Conservation (phyloP, 495 filamentous ascomycete species). For the Penicillium ochrochloron region DNA sequence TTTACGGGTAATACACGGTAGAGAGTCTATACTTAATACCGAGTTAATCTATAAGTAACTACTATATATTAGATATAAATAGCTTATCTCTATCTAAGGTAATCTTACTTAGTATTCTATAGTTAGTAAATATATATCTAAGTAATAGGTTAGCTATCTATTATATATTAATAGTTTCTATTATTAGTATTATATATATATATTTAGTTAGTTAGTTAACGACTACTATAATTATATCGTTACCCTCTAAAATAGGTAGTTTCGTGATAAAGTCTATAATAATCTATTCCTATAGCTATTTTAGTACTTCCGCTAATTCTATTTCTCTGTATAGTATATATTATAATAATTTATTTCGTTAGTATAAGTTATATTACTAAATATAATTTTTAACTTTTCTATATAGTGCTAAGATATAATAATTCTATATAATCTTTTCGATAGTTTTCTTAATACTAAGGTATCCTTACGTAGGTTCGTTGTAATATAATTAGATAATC, state of each 20-base stretch:
- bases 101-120: too few species aligned
- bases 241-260: background rate
- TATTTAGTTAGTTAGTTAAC: conserved; percentile 6
- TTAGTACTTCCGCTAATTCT: too few species aligned
- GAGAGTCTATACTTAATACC: too few species aligned
- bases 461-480: background rate
- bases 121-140: too few species aligned
- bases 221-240: background rate
- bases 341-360: background rate
- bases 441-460: background rate
- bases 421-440: background rate
- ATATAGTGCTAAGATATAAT: background rate
- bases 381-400: background rate
- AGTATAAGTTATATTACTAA: background rate
- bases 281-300: background rate
- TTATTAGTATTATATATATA: background rate
- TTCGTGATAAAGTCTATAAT: background rate
- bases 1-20: too few species aligned
- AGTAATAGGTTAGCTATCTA: too few species aligned
- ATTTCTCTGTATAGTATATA: too few species aligned
- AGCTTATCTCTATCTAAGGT: too few species aligned
- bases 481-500: background rate
- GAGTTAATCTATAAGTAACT: too few species aligned
- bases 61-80: too few species aligned
- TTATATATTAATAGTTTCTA: too few species aligned